Conservation (phyloP, 768 basidiomycete genomes). For the Pseudohyphozyma bogoriensis region DNA sequence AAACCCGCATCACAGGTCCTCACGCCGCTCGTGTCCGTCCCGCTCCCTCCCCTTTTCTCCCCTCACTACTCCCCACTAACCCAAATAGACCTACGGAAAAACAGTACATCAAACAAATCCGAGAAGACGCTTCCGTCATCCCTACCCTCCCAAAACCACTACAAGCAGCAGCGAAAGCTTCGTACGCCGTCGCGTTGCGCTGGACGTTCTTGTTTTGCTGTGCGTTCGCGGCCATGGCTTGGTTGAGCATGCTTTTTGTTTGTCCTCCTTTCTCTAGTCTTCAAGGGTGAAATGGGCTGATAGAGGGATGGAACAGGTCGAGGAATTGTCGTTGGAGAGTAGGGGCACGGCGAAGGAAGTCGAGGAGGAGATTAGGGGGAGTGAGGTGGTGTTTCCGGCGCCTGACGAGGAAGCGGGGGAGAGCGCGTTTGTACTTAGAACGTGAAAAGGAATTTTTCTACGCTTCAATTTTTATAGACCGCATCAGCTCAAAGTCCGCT, state of each 20-base stretch:
- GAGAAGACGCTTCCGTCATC: conserved; percentile 56
- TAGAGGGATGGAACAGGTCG: too few relatives aligned
- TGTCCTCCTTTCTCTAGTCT: background rate
- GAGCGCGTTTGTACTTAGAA: too few relatives aligned
- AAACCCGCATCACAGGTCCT: conserved; percentile 62
- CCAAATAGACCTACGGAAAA: background rate
- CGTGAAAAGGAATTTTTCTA: too few relatives aligned
- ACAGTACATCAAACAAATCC: conserved; percentile 51
- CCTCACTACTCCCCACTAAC: conserved; percentile 13
- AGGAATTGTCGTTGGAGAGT: too few relatives aligned
- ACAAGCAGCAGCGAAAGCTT: conserved; percentile 49
- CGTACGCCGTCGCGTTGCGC: conserved; percentile 52
- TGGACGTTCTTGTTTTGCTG: conserved; percentile 58
- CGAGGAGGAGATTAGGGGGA: too few relatives aligned
- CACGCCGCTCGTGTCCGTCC: conserved; percentile 56
- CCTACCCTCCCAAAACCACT: conserved; percentile 49
- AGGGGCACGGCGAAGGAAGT: too few relatives aligned
- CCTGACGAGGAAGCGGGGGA: too few relatives aligned
- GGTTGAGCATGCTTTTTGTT: conserved; percentile 48
- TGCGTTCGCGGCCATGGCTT: conserved; percentile 49
- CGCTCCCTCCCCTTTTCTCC: too few relatives aligned
- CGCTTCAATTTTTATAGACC: too few relatives aligned
- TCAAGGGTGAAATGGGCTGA: too few relatives aligned
- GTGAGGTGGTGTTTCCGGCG: too few relatives aligned
- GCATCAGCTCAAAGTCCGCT: too few relatives aligned